Percentiles rank a stretch among this genome's conserved stretches.
Evolutionary conservation across 2,329 filamentous ascomycete species (phyloP).

Genomic region (Mycogone perniciosa): DNA sequence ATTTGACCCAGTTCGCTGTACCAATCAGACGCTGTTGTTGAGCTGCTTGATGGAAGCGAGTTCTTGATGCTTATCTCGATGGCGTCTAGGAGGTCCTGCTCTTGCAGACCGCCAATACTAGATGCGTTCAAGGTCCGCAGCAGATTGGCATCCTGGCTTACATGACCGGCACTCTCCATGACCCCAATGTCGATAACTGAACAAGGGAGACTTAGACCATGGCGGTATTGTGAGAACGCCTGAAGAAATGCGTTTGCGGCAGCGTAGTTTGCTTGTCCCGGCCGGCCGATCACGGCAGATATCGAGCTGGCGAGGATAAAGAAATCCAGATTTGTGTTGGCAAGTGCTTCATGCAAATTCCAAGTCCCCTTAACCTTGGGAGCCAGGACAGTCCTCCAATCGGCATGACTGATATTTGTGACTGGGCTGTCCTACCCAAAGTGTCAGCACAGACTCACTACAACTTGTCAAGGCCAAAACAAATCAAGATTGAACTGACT

Average conservation of each 20-base stretch:
- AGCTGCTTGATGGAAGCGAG: too few species aligned
- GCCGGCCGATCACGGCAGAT: conserved; percentile 21
- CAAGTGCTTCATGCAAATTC: conserved; percentile 27
- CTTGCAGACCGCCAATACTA: conserved; percentile 5
- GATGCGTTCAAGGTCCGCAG: too few species aligned
- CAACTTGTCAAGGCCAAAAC: too few species aligned
- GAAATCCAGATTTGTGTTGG: conserved; percentile 26
- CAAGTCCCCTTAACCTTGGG: conserved; percentile 31
- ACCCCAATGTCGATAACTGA: conserved; percentile 31
- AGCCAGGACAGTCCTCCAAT: conserved; percentile 21
- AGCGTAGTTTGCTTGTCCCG: conserved; percentile 31
- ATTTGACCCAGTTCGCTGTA: too few species aligned
- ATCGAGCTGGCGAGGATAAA: conserved; percentile 28
- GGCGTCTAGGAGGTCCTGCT: too few species aligned
- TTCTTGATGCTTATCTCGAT: too few species aligned
- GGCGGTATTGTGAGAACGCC: conserved; percentile 32
- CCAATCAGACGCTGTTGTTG: too few species aligned
- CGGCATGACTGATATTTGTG: conserved; percentile 26
- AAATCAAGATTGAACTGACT: too few species aligned
- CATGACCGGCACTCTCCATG: conserved; percentile 33
- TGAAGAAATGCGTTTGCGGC: conserved; percentile 38
- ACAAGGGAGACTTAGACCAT: conserved; percentile 28
- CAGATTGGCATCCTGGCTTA: too few species aligned
- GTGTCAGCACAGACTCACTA: too few species aligned
- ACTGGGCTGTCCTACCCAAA: conserved; percentile 10